Percentiles rank a stretch among this genome's conserved stretches.
Conservation (phyloP, 208 protist genomes). For the Giardia muris region DNA sequence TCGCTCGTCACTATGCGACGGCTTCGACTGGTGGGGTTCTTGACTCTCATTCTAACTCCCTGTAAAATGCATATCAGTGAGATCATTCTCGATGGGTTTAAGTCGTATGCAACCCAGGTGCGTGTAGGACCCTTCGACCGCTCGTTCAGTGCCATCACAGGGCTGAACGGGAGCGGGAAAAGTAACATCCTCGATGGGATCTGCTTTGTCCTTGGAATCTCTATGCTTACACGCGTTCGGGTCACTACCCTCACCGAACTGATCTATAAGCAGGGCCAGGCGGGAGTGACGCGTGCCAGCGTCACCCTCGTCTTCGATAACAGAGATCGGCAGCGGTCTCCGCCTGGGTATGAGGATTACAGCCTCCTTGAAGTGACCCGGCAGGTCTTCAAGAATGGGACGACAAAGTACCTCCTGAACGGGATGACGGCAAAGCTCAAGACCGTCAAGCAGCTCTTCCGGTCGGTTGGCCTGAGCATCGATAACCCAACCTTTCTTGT, state of each 20-base stretch:
- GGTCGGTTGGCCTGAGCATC: constrained; percentile 96
- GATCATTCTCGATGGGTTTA: constrained; percentile 98
- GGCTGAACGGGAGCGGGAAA: constrained; percentile 96
- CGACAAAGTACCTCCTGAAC: constrained; percentile 97
- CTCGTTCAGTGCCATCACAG: constrained; percentile 98
- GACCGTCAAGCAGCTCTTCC: constrained; percentile 92
- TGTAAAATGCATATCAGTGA: constrained; percentile 89
- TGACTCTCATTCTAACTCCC: no score
- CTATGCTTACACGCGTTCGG: constrained; percentile 77
- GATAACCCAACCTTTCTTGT: constrained; percentile 99
- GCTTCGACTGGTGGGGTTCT: no score
- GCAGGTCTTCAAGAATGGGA: constrained; percentile 53
- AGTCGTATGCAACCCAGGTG: constrained; percentile 91
- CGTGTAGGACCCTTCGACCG: constrained; percentile 79
- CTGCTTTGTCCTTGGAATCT: constrained; percentile 99
- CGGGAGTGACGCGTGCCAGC: constrained; percentile 88
- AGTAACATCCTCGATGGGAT: constrained; percentile 99
- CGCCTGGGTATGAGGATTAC: constrained; percentile 81
- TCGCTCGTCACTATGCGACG: no score
- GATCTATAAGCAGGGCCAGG: constrained; percentile 96
- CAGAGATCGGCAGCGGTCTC: constrained; percentile 67
- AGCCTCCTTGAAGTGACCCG: constrained; percentile 87
- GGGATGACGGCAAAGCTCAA: constrained; percentile 76
- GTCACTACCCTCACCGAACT: constrained; percentile 83
- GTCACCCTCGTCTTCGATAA: constrained; percentile 98